Evolutionary conservation across 495 filamentous ascomycete genomes (phyloP), one percentile per base, ranked within the genome.

Genomic region (Penicillium waksmanii): DNA sequence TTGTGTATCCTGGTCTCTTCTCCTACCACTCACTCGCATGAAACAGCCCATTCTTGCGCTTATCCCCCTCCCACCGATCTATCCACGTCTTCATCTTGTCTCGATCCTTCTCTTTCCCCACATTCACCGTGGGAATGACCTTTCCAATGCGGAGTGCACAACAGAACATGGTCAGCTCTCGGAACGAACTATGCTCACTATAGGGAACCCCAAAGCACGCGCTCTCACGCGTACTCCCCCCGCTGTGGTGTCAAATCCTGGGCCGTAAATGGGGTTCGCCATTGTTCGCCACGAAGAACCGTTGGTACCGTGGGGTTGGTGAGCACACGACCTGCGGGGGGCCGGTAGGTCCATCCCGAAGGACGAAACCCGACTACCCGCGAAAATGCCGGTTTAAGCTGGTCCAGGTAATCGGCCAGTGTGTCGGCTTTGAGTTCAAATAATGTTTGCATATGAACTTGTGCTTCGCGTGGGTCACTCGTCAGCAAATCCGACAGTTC

Each of bases 361-460:
- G 95, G 95, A 1, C 93, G 84, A 71, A 98, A 95, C 4, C 92
- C 96, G n/a, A 98, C 89, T 31, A 96, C 82, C 51, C 90, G 87
- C 0, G 86, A 80, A 72, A 98, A 98, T 61, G 88, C 83, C 3
- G 88, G 85, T 62, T 88, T 87, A 73, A 88, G 85, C 18, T 80
- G 76, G 64, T 88, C 83, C 25, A 99, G 84, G 68, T 99, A 99
- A 60, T 94, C 92, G 51, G 88, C 82, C 9, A 99, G 80, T 1
- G 94, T 95, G 52, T 96, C 91, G 10, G 91, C 84, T 43, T 89
- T 85, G 58, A 98, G 89, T 74, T 97, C 94, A 76, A 92, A 92
- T 7, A 99, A 79, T 58, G 89, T 91, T 58, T 96, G 94, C 94
- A 99, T 97, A 76, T 99, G 95, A 0, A 99, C 91, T 72, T 97